These are phyloP conservation scores for Fusarium lateritium DNA, from an alignment of 2,329 filamentous ascomycete genomes.

Conservation along the genomic window DNA sequence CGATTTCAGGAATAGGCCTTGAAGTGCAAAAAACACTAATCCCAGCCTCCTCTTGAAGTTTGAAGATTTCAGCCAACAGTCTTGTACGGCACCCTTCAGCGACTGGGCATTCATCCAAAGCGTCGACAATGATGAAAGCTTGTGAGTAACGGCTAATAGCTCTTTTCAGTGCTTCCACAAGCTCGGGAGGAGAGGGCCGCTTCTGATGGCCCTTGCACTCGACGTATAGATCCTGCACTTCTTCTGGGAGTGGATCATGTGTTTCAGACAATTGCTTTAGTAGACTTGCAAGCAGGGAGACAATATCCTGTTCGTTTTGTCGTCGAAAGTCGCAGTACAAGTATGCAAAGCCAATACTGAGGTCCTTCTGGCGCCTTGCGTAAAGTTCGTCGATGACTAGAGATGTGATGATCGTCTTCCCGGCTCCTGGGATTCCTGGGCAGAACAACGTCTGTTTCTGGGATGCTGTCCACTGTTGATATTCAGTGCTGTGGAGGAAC, in stretches of 20 bases:
- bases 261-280: slow-evolving; percentile 3
- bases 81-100: background rate
- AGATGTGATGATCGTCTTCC: slow-evolving; percentile 15
- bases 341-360: background rate
- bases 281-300: background rate
- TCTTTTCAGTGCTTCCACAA: no score
- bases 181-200: no score
- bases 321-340: slow-evolving; percentile 8
- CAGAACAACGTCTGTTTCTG: slow-evolving; percentile 1
- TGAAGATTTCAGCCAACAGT: slow-evolving; percentile 14
- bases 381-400: background rate
- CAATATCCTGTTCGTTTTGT: background rate
- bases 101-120: slow-evolving; percentile 44
- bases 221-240: no score
- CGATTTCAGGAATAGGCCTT: slow-evolving; percentile 34
- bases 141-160: no score
- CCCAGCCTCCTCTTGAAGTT: background rate
- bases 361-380: background rate
- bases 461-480: slow-evolving; percentile 8
- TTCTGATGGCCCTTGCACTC: no score
- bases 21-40: slow-evolving; percentile 47
- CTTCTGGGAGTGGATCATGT: no score
- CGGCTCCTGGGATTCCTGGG: slow-evolving; percentile 7
- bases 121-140: slow-evolving; percentile 42
- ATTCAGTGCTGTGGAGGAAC: slow-evolving; percentile 55